A percentile compares a stretch with the other conserved stretches of the same genome.
These are phyloP conservation scores for Croton setiger DNA, from an alignment of 441 rosid species.

Conservation along the genomic window DNA sequence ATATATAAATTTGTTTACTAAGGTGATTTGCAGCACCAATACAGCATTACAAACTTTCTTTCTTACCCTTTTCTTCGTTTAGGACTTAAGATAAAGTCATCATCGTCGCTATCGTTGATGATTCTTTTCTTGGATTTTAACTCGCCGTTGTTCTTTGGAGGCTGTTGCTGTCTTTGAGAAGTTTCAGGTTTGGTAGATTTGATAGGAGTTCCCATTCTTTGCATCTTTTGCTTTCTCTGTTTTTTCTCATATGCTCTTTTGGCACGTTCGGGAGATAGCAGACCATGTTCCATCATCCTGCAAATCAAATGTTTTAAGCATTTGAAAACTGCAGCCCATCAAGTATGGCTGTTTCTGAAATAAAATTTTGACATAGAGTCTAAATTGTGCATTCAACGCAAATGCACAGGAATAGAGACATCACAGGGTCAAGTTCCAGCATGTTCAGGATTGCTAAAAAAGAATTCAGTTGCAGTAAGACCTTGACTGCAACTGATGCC, in stretches of 20 bases:
- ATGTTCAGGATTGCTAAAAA: neutral
- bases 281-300: constrained; percentile 98
- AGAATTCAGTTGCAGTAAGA: neutral
- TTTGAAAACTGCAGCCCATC: neutral
- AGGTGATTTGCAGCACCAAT: constrained; percentile 15
- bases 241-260: constrained; percentile 77
- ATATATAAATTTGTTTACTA: neutral
- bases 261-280: constrained; percentile 73
- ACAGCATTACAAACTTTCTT: constrained; percentile 22
- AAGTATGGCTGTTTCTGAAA: neutral
- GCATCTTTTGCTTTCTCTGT: constrained; percentile 78
- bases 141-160: constrained; percentile 61
- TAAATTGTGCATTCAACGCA: neutral
- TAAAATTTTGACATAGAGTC: neutral
- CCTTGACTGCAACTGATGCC: neutral
- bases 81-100: constrained; percentile 48
- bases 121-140: constrained; percentile 60
- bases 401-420: neutral
- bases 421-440: neutral
- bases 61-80: constrained; percentile 74
- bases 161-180: constrained; percentile 51
- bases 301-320: constrained; percentile 9
- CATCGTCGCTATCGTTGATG: constrained; percentile 39
- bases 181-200: constrained; percentile 57
- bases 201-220: constrained; percentile 55